A percentile compares a stretch with the other conserved stretches of the same genome.
These are phyloP conservation scores for Podosphaera xanthii DNA, from an alignment of 2,329 filamentous ascomycete genomes.

Conservation along the genomic window DNA sequence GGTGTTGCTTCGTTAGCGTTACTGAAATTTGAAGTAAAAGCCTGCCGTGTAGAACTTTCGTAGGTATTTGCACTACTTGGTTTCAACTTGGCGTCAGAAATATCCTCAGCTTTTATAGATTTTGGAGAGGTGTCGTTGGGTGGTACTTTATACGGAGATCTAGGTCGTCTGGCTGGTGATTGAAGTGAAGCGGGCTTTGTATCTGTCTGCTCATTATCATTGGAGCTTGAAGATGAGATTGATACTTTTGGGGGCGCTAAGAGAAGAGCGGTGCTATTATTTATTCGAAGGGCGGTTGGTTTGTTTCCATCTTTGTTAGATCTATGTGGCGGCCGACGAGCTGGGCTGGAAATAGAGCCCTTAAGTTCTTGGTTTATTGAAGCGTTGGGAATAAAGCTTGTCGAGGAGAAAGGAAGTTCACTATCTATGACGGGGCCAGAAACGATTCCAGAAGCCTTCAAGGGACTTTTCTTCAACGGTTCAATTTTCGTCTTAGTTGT, in stretches of 20 bases:
- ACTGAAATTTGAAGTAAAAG: conserved; percentile 9
- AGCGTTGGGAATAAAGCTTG: conserved; percentile 13
- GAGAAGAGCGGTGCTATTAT: conserved; percentile 13
- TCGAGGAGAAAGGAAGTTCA: conserved; percentile 16
- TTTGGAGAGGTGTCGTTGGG: conserved; percentile 14
- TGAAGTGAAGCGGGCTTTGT: conserved; percentile 14
- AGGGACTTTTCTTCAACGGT: conserved; percentile 30
- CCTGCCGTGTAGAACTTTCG: conserved; percentile 14
- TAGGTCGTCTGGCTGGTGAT: conserved; percentile 15
- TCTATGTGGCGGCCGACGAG: conserved; percentile 28
- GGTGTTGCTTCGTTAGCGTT: conserved; percentile 9
- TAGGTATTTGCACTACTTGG: conserved; percentile 14
- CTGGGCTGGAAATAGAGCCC: conserved; percentile 25
- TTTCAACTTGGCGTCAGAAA: conserved; percentile 12
- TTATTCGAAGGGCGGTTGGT: conserved; percentile 28
- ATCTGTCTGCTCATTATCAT: conserved; percentile 6
- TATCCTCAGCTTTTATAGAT: conserved; percentile 2
- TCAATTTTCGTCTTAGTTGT: conserved; percentile 27
- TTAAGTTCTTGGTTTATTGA: conserved; percentile 18
- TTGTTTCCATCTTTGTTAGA: conserved; percentile 31
- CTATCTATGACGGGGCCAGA: conserved; percentile 17
- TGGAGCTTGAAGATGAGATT: conserved; percentile 8
- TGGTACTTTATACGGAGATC: conserved; percentile 14
- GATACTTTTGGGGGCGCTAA: conserved; percentile 15
- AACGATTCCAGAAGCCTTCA: conserved; percentile 23